Conservation (phyloP, 2,329 filamentous ascomycete species). For the Furcasterigmium furcatum region DNA sequence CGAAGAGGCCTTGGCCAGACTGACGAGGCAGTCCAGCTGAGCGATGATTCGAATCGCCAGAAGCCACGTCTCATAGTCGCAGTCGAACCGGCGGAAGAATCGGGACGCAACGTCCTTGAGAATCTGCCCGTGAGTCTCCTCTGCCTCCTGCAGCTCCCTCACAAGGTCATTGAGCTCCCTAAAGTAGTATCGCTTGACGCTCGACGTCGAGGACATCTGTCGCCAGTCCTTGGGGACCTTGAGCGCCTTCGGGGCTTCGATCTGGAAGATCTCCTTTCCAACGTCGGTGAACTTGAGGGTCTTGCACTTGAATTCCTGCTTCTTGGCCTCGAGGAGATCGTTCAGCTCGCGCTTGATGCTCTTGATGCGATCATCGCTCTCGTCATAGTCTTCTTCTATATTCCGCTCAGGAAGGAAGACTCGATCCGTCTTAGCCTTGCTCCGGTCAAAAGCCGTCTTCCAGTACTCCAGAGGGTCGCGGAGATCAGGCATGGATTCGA, state of each 20-base stretch:
- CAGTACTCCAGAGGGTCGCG: conserved; percentile 72
- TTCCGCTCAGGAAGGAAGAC: conserved; percentile 81
- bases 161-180: conserved; percentile 78
- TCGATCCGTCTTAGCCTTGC: conserved; percentile 73
- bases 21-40: conserved; percentile 92
- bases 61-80: conserved; percentile 82
- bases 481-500: conserved; percentile 83
- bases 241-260: conserved; percentile 81
- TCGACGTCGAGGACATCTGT: conserved; percentile 91
- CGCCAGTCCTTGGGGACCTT: conserved; percentile 90
- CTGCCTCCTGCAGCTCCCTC: conserved; percentile 84
- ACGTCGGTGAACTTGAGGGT: conserved; percentile 76
- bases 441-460: conserved; percentile 88
- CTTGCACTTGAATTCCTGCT: conserved; percentile 70
- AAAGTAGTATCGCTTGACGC: conserved; percentile 93
- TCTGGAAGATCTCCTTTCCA: conserved; percentile 95
- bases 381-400: conserved; percentile 89
- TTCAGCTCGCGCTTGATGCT: conserved; percentile 72
- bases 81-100: conserved; percentile 85
- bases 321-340: conserved; percentile 66
- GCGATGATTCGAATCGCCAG: conserved; percentile 85
- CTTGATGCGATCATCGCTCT: conserved; percentile 73
- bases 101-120: conserved; percentile 80
- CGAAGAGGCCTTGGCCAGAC: conserved; percentile 82
- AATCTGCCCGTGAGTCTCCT: conserved; percentile 90